A percentile compares a stretch with the other conserved stretches of the same genome.
phyloP scores from a whole-genome alignment of 805 yeast species.

The Jamesozyma piceae region DNA sequence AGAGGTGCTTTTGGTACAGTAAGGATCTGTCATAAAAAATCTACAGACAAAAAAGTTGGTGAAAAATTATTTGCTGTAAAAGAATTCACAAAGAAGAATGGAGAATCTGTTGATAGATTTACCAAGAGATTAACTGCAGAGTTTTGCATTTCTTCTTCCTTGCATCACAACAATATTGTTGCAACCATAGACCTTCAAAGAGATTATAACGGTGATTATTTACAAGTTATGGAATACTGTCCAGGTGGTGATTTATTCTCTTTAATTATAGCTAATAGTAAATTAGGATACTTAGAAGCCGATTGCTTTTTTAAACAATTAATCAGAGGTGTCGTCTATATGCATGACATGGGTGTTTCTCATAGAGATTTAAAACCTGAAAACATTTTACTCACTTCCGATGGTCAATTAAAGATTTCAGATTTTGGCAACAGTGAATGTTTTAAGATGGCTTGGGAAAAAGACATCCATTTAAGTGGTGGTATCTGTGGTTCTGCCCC shows the following conservation, averaged over 20 bases:
- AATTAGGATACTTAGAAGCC: constrained; percentile 71
- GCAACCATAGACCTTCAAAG: constrained; percentile 66
- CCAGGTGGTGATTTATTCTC: constrained; percentile 76
- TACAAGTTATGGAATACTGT: constrained; percentile 81
- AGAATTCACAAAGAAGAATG: constrained; percentile 58
- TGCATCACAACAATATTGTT: constrained; percentile 71
- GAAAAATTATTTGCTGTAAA: constrained; percentile 73
- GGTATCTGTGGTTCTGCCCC: constrained; percentile 84
- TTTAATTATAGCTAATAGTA: constrained; percentile 65
- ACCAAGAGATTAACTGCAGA: constrained; percentile 70
- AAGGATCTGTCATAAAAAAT: constrained; percentile 69
- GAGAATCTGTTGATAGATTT: constrained; percentile 57
- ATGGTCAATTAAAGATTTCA: constrained; percentile 69
- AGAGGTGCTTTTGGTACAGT: constrained; percentile 93
- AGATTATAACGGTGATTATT: constrained; percentile 75
- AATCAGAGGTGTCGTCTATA: constrained; percentile 73
- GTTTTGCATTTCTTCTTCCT: constrained; percentile 70
- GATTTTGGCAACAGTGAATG: constrained; percentile 86
- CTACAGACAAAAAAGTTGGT: constrained; percentile 10
- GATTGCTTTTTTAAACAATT: constrained; percentile 86
- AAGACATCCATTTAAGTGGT: constrained; percentile 53
- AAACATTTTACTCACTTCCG: constrained; percentile 66
- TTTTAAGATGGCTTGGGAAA: constrained; percentile 78
- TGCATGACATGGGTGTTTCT: constrained; percentile 83
- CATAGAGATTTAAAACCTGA: constrained; percentile 95